phyloP scores from a whole-genome alignment of 441 rosid genomes.

The Populus hybrid region DNA sequence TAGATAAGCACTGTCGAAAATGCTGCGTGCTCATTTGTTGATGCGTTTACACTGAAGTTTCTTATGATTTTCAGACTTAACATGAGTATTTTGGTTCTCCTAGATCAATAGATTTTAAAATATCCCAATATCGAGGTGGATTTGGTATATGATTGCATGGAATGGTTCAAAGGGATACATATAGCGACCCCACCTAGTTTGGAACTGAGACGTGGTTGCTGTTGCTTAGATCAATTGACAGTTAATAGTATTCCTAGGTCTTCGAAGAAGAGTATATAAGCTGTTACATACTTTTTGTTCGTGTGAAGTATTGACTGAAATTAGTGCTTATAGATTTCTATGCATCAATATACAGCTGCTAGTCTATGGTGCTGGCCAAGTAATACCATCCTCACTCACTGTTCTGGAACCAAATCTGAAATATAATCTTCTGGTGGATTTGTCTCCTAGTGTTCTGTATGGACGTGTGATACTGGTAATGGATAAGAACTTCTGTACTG shows the following conservation, averaged over 20 bases:
- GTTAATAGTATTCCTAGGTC: not conserved
- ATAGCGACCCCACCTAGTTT: not conserved
- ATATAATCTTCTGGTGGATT: constrained; percentile 66
- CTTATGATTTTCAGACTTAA: not conserved
- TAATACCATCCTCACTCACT: constrained; percentile 32
- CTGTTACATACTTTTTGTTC: not conserved
- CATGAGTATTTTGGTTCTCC: not conserved
- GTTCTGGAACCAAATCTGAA: constrained; percentile 39
- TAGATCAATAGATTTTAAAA: not conserved
- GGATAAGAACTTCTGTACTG: constrained; percentile 72
- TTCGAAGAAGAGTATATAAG: not conserved
- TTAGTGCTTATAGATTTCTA: not conserved
- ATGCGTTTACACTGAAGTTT: not conserved
- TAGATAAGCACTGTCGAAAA: not conserved
- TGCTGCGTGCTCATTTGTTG: not conserved
- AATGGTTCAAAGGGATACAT: not conserved
- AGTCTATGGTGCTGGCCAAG: constrained; percentile 53
- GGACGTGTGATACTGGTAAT: constrained; percentile 73
- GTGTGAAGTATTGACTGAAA: not conserved
- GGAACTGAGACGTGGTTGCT: not conserved
- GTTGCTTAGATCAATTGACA: not conserved
- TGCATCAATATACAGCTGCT: not conserved
- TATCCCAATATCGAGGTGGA: not conserved
- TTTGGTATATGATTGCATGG: not conserved
- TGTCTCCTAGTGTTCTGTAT: constrained; percentile 46